Conservation (phyloP, 2,329 filamentous ascomycete genomes). For the Trematosphaeria pertusa region DNA sequence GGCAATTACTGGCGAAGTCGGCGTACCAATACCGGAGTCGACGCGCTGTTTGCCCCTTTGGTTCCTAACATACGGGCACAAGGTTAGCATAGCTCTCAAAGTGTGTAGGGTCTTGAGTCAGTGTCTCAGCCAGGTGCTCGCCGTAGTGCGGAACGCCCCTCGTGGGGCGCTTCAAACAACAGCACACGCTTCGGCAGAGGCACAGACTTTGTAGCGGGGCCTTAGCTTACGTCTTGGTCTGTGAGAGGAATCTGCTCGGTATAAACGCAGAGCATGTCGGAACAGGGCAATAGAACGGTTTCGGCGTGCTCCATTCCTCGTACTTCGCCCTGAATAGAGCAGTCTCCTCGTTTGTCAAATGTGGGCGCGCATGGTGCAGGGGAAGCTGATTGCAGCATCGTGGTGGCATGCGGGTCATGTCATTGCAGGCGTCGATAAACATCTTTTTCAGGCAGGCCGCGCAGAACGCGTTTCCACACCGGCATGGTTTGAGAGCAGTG, state of each 20-base stretch:
- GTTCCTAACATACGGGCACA: no score
- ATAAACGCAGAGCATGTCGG: slow-evolving; percentile 59
- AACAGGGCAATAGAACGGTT: slow-evolving; percentile 58
- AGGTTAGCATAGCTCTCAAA: no score
- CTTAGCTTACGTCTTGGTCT: no score
- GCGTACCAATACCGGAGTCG: slow-evolving; percentile 36
- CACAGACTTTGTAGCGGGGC: no score
- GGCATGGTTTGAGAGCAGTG: slow-evolving; percentile 36
- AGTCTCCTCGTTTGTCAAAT: slow-evolving; percentile 46
- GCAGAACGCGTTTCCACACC: slow-evolving; percentile 44
- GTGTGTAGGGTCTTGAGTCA: no score
- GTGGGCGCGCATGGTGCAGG: slow-evolving; percentile 46
- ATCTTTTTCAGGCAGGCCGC: slow-evolving; percentile 47
- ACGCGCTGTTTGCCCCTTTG: slow-evolving; percentile 27
- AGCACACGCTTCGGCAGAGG: no score
- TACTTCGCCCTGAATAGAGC: slow-evolving; percentile 50
- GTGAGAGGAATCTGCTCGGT: slow-evolving; percentile 31
- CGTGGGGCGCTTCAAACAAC: no score
- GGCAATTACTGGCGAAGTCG: slow-evolving; percentile 33
- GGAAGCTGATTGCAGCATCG: slow-evolving; percentile 55
- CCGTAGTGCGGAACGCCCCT: no score
- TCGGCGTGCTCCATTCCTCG: slow-evolving; percentile 56
- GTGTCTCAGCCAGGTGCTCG: no score
- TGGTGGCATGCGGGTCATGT: slow-evolving; percentile 54
- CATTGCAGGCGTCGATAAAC: slow-evolving; percentile 51